Evolutionary conservation across 306 rosid genomes (phyloP).

Genomic region (Inga laurina): DNA sequence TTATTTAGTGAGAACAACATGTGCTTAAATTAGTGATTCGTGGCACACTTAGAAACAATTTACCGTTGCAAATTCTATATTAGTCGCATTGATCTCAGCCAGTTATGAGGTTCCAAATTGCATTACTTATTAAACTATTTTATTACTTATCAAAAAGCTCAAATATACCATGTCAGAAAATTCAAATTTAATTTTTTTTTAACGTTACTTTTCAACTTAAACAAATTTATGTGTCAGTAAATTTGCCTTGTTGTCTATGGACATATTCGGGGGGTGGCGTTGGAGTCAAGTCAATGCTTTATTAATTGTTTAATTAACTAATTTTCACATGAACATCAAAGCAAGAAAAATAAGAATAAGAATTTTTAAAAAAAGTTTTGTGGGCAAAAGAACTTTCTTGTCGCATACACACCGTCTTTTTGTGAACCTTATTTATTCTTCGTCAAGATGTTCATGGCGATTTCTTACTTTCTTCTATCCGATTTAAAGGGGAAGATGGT

Average conservation of each 20-base stretch:
- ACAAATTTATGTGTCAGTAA: background rate
- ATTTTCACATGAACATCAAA: background rate
- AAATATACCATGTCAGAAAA: background rate
- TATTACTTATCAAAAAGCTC: background rate
- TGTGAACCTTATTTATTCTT: no score
- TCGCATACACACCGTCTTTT: no score
- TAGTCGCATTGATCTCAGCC: slow-evolving; percentile 3
- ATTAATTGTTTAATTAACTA: background rate
- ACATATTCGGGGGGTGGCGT: slow-evolving; percentile 20
- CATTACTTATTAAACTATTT: background rate
- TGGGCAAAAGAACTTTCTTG: no score
- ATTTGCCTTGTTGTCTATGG: slow-evolving; percentile 22
- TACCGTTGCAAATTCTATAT: slow-evolving; percentile 39
- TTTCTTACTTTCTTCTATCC: no score
- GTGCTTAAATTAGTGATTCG: background rate
- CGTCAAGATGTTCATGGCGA: no score
- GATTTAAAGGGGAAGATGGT: no score
- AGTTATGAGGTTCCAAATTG: slow-evolving; percentile 29
- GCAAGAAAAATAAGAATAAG: background rate
- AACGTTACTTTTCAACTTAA: background rate
- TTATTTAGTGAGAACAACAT: background rate
- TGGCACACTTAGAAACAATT: slow-evolving; percentile 1
- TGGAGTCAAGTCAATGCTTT: background rate
- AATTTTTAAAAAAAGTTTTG: no score
- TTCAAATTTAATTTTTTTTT: background rate